Conservation (phyloP, 306 rosid genomes). For the Carpinus fangiana region DNA sequence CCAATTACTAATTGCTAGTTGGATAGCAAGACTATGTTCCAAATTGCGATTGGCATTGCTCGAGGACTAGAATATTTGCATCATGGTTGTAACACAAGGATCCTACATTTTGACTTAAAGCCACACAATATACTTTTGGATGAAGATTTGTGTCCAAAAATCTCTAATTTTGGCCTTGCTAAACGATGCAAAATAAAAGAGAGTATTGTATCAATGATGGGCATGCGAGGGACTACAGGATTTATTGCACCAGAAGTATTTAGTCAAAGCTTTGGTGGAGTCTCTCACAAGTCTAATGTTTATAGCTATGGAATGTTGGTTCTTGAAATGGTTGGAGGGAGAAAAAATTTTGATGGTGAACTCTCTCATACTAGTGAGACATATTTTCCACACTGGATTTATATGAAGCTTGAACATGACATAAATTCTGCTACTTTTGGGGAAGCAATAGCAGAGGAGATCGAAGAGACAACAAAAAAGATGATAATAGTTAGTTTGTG, state of each 20-base stretch:
- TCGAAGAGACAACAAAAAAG: conserved; percentile 31
- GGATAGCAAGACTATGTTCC: conserved; percentile 11
- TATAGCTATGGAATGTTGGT: conserved; percentile 47
- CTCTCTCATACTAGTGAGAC: not conserved
- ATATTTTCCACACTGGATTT: conserved; percentile 27
- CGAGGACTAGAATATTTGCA: conserved; percentile 44
- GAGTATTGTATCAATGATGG: conserved; percentile 29
- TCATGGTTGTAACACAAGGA: conserved; percentile 22
- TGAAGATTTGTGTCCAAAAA: conserved; percentile 32
- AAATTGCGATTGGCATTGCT: conserved; percentile 37
- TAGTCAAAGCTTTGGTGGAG: conserved; percentile 23
- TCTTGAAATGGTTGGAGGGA: conserved; percentile 40
- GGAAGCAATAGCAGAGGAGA: conserved; percentile 24
- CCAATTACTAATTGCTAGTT: conserved; percentile 9
- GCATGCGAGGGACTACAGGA: conserved; percentile 36
- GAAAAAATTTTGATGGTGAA: conserved; percentile 14
- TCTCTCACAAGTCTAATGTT: conserved; percentile 39
- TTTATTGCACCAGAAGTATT: conserved; percentile 40
- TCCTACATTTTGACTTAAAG: conserved; percentile 41
- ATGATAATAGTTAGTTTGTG: conserved; percentile 36
- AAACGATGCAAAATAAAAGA: conserved; percentile 36
- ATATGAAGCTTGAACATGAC: conserved; percentile 18
- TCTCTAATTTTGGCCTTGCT: conserved; percentile 45
- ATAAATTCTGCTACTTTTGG: not conserved
- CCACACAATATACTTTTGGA: not conserved